Percentiles rank a stretch among this genome's conserved stretches.
Conservation (phyloP, 305 asterid genomes). For the Euphrasia arctica region DNA sequence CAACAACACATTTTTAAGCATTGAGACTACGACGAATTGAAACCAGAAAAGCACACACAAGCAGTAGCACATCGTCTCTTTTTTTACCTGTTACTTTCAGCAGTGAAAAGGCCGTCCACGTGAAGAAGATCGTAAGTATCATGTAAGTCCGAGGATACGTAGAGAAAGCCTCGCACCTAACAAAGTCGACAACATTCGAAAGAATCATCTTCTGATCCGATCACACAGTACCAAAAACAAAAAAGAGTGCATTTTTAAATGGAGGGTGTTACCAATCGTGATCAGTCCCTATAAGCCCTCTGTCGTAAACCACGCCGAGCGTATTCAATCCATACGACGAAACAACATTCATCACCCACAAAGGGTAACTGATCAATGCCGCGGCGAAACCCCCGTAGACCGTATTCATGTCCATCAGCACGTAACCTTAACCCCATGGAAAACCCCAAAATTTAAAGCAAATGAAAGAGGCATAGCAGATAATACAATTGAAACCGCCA, state of each 20-base stretch:
- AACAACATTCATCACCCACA: constrained; percentile 74
- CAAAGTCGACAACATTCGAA: neutral
- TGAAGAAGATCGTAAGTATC: constrained; percentile 48
- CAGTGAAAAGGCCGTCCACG: constrained; percentile 52
- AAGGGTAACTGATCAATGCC: constrained; percentile 43
- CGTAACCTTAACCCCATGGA: no score
- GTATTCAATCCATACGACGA: constrained; percentile 52
- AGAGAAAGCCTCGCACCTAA: constrained; percentile 67
- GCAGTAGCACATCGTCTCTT: no score
- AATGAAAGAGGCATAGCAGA: no score
- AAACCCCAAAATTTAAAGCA: no score
- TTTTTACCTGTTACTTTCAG: constrained; percentile 47
- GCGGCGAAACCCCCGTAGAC: constrained; percentile 65
- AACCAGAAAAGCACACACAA: no score
- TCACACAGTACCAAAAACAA: neutral
- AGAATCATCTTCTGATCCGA: constrained; percentile 6
- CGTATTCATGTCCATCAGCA: constrained; percentile 61
- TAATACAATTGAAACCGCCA: no score
- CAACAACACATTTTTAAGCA: neutral
- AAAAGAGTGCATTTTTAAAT: neutral
- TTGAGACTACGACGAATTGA: no score
- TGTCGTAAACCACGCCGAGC: constrained; percentile 49
- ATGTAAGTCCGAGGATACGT: constrained; percentile 1
- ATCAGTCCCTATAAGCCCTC: constrained; percentile 65
- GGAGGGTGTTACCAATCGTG: constrained; percentile 54